phyloP scores from a whole-genome alignment of 371 early-diverging fungal genomes.

The Syncephalis fuscata region DNA sequence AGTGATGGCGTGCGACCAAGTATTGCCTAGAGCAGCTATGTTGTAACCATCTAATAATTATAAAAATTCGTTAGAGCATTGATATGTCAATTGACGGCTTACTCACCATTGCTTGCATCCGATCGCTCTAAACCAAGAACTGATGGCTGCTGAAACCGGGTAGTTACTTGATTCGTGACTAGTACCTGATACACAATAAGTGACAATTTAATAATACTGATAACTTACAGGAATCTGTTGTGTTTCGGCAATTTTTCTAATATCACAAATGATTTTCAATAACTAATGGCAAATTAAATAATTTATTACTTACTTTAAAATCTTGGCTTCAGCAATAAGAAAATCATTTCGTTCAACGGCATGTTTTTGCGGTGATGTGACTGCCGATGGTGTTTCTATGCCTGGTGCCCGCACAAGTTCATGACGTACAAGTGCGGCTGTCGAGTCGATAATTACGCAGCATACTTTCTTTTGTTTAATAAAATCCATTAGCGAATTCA shows the following conservation, averaged over 20 bases:
- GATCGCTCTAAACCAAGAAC: not conserved
- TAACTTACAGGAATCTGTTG: conserved; percentile 4
- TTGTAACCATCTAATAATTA: not conserved
- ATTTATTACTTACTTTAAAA: conserved; percentile 5
- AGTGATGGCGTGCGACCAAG: conserved; percentile 8
- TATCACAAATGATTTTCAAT: not conserved
- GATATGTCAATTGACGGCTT: not conserved
- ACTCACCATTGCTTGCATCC: no score
- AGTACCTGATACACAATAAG: not conserved
- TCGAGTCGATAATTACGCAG: conserved; percentile 5
- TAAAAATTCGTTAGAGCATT: not conserved
- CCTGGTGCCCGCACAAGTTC: not conserved
- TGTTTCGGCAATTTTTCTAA: conserved; percentile 7
- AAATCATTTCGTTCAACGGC: conserved; percentile 4
- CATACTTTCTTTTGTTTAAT: conserved; percentile 1
- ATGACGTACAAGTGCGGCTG: conserved; percentile 4
- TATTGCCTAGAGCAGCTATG: conserved; percentile 7
- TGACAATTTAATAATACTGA: not conserved
- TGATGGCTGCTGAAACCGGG: not conserved
- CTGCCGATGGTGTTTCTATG: not conserved
- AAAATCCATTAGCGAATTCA: conserved; percentile 5
- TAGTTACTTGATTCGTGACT: conserved; percentile 1
- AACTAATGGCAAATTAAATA: not conserved
- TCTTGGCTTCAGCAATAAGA: conserved; percentile 2
- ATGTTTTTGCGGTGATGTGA: not conserved